Percentiles rank a stretch among this genome's conserved stretches.
Conservation (phyloP, 1,284 basidiomycete genomes). For the Takashimella tepidaria region DNA sequence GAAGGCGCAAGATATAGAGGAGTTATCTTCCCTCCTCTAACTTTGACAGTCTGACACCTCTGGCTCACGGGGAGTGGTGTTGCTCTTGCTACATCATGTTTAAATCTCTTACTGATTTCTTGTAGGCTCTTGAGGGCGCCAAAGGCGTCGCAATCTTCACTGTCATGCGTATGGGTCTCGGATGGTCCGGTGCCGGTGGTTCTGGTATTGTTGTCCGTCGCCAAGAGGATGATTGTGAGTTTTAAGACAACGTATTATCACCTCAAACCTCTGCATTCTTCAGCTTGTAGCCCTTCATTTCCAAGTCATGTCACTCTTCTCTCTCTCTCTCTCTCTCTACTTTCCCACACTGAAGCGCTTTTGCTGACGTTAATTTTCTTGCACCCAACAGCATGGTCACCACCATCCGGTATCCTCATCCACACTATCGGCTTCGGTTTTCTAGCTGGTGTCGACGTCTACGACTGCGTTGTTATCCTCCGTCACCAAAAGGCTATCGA, state of each 20-base stretch:
- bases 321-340: not conserved
- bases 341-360: too few relatives aligned
- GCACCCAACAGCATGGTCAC: not conserved
- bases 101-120: too few relatives aligned
- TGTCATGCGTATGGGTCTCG: not conserved
- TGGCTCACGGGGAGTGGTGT: too few relatives aligned
- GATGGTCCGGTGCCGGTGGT: not conserved
- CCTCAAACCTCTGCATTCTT: not conserved
- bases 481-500: not conserved
- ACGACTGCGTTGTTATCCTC: not conserved
- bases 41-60: too few relatives aligned
- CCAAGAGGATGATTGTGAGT: not conserved
- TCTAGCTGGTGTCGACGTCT: not conserved
- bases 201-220: not conserved
- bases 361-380: not conserved
- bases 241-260: too few relatives aligned
- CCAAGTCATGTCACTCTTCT: not conserved
- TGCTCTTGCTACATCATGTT: too few relatives aligned
- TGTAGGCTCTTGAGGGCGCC: not conserved
- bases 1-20: too few relatives aligned
- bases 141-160: not conserved
- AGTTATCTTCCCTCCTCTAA: too few relatives aligned
- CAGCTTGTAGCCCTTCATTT: not conserved
- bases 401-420: not conserved
- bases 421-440: not conserved